Conservation (phyloP, 2,329 filamentous ascomycete species). For the Diaporthe nobilis region DNA sequence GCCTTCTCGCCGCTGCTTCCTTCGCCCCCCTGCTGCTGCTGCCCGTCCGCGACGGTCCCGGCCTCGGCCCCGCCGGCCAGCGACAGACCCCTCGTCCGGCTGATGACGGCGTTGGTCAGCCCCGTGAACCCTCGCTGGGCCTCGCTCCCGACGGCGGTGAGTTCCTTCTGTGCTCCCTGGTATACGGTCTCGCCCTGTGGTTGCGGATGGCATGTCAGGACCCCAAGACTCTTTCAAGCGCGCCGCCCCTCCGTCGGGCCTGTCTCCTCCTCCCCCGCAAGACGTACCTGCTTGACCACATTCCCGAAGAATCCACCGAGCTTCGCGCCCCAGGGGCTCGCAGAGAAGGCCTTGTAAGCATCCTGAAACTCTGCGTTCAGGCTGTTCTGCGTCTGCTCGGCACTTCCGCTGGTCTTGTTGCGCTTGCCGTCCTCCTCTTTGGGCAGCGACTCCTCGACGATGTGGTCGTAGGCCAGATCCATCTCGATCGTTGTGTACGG, state of each 20-base stretch:
- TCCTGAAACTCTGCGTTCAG: slow-evolving; percentile 93
- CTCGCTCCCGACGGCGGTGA: slow-evolving; percentile 82
- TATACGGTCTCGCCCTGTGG: slow-evolving; percentile 83
- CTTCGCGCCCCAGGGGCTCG: slow-evolving; percentile 90
- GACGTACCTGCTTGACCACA: slow-evolving; percentile 89
- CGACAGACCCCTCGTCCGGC: slow-evolving; percentile 80
- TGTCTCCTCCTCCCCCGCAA: neutral
- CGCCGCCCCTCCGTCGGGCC: no score
- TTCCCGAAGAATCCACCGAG: slow-evolving; percentile 91
- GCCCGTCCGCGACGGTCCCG: slow-evolving; percentile 46
- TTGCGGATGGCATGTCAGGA: neutral
- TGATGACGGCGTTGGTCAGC: slow-evolving; percentile 77
- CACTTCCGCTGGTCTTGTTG: slow-evolving; percentile 53
- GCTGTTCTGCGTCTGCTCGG: slow-evolving; percentile 63
- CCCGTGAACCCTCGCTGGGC: slow-evolving; percentile 85
- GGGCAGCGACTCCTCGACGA: slow-evolving; percentile 84
- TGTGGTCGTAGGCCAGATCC: slow-evolving; percentile 98
- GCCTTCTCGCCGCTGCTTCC: slow-evolving; percentile 56
- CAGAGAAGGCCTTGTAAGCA: slow-evolving; percentile 93
- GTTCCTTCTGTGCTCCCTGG: slow-evolving; percentile 88
- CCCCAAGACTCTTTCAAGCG: neutral
- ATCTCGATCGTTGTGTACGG: slow-evolving; percentile 63
- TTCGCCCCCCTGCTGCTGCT: slow-evolving; percentile 46
- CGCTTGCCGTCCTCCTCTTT: slow-evolving; percentile 66
- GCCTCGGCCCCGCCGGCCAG: slow-evolving; percentile 61